Evolutionary conservation across 2,329 filamentous ascomycete species (phyloP).

Genomic region (Diaporthe sp.): DNA sequence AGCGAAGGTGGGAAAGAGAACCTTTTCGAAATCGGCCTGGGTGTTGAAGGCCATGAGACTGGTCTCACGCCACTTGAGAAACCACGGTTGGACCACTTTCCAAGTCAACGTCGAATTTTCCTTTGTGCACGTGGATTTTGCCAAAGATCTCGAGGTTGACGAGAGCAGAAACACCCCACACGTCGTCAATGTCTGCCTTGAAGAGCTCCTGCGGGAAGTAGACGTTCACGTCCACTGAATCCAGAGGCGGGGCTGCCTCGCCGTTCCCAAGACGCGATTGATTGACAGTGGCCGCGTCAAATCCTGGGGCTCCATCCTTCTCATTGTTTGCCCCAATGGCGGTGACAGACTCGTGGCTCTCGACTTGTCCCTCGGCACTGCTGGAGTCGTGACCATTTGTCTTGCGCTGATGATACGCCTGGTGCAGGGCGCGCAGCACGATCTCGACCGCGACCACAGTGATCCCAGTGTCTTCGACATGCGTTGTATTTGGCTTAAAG

Average conservation of each 20-base stretch:
- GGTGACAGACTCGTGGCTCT: neutral
- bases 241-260: no score
- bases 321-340: no score
- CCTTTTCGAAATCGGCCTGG: neutral
- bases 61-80: neutral
- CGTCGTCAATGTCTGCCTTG: neutral
- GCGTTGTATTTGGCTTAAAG: neutral
- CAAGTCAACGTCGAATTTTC: neutral
- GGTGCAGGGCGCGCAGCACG: neutral
- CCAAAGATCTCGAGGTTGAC: neutral
- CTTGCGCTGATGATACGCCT: neutral
- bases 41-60: neutral
- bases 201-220: neutral
- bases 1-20: neutral
- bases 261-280: neutral
- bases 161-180: neutral
- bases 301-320: neutral
- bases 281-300: neutral
- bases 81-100: neutral
- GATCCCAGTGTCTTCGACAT: constrained; percentile 7
- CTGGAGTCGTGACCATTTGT: neutral
- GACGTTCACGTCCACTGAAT: neutral
- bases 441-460: neutral
- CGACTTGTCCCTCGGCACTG: neutral
- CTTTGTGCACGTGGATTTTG: neutral